Evolutionary conservation across 2,329 filamentous ascomycete genomes (phyloP), one percentile per base, ranked within the genome.

Genomic region (Fusarium chlamydosporum): DNA sequence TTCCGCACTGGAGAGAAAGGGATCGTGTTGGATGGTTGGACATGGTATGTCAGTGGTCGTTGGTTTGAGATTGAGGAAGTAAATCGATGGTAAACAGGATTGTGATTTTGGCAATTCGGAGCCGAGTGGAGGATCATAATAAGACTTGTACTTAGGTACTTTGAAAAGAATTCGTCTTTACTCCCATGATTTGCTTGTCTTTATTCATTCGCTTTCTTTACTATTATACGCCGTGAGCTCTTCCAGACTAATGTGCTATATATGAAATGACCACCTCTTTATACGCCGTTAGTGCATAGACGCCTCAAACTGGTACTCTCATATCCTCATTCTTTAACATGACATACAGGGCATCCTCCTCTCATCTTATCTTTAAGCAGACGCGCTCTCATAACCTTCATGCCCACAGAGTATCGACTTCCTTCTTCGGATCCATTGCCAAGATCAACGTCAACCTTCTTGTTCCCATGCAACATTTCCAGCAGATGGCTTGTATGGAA

Each of bases 331-430:
- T 71, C 65, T 50, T 65, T 68, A 38, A 69, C 66, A 54, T 77
- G 75, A 73, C 89, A 91, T 18, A 90, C 81, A 0, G 89, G 87
- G 79, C 90, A 92, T 0, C 90, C 90, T 10, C 84, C 85, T 45
- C 84, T 81, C 35, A 95, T 84, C 64, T 88, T 88, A 73, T 94
- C 91, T 70, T 89, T 86, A 62, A 97, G 80, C 56, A 97, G 77
- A 67, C 93, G 87, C 38, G 94, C 94, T 76, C 93, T 92, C 68
- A 92, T 96, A 29, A 97, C 93, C 79, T 97, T 97, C 31, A 91
- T 88, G 0, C 93, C 92, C 8, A 98, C 89, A 54, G 91, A 92
- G 58, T 90, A 84, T 9, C 86, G 85, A 27, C 79, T 78, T 56
- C 77, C 79, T 16, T 81, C 77, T 12, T 83, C 80, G 40, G 80